Evolutionary conservation across 176 grass and related monocot species (phyloP).

Genomic region (Musa acuminata): DNA sequence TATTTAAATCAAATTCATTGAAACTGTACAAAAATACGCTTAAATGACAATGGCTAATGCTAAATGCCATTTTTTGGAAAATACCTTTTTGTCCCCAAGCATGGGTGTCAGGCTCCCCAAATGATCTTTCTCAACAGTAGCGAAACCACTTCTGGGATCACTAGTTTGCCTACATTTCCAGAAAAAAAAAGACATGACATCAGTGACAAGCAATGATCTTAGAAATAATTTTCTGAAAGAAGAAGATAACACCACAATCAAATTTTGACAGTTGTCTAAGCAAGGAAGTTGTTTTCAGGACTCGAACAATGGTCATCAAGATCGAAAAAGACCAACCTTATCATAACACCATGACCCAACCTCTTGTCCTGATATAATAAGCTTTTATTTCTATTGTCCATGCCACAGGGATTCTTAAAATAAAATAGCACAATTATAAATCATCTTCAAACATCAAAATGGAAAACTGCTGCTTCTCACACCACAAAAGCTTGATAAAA

Average conservation of each 20-base stretch:
- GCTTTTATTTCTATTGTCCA: no score
- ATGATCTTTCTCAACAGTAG: constrained; percentile 55
- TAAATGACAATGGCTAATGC: neutral
- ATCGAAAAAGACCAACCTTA: no score
- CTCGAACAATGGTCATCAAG: no score
- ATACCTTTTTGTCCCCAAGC: constrained; percentile 73
- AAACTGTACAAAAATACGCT: constrained; percentile 2
- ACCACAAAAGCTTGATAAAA: no score
- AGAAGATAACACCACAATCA: neutral
- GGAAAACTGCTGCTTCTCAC: no score
- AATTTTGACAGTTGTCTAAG: neutral
- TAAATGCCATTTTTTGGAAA: neutral
- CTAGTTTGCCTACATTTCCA: constrained; percentile 45
- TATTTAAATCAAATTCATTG: constrained; percentile 21
- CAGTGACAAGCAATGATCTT: neutral
- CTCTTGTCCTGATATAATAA: no score
- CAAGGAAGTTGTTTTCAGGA: no score
- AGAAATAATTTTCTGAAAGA: neutral
- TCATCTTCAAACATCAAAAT: no score
- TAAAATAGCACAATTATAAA: no score
- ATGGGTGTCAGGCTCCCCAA: constrained; percentile 67
- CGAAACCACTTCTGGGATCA: constrained; percentile 60
- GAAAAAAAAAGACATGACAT: constrained; percentile 1
- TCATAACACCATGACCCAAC: no score
- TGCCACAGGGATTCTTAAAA: no score